phyloP scores from a whole-genome alignment of 1,139 yeast species.

The Sugiyamaella pinicola region DNA sequence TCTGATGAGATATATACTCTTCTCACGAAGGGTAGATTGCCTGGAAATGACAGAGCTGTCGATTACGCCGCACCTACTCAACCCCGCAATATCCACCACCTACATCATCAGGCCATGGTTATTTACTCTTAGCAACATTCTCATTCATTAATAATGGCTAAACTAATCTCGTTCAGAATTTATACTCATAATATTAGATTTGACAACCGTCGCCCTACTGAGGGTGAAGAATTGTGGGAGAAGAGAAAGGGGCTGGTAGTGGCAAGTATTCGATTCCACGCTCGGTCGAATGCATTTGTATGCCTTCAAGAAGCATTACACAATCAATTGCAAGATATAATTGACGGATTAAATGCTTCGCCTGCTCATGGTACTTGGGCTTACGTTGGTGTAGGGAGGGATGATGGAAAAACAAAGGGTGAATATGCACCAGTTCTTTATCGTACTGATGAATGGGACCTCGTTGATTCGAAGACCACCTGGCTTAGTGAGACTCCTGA shows the following conservation, averaged over 20 bases:
- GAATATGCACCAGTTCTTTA: slow-evolving; percentile 53
- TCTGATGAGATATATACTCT: too few relatives aligned
- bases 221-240: slow-evolving; percentile 51
- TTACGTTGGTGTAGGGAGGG: slow-evolving; percentile 52
- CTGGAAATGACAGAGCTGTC: too few relatives aligned
- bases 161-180: slow-evolving; percentile 41
- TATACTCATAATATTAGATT: slow-evolving; percentile 59
- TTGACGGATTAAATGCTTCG: slow-evolving; percentile 37
- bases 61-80: slow-evolving; percentile 4
- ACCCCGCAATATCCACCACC: slow-evolving; percentile 4
- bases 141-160: slow-evolving; percentile 14
- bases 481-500: slow-evolving; percentile 47
- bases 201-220: slow-evolving; percentile 40
- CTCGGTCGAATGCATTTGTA: slow-evolving; percentile 45
- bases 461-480: slow-evolving; percentile 39
- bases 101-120: background rate
- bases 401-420: slow-evolving; percentile 49
- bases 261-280: slow-evolving; percentile 48
- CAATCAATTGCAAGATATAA: slow-evolving; percentile 54
- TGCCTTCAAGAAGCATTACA: slow-evolving; percentile 59
- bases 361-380: slow-evolving; percentile 48
- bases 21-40: too few relatives aligned
- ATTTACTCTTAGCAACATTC: background rate
- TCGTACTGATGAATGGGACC: slow-evolving; percentile 45
- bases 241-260: slow-evolving; percentile 46